Conservation (phyloP, 202 grass and related monocot genomes). For the Setaria viridis region DNA sequence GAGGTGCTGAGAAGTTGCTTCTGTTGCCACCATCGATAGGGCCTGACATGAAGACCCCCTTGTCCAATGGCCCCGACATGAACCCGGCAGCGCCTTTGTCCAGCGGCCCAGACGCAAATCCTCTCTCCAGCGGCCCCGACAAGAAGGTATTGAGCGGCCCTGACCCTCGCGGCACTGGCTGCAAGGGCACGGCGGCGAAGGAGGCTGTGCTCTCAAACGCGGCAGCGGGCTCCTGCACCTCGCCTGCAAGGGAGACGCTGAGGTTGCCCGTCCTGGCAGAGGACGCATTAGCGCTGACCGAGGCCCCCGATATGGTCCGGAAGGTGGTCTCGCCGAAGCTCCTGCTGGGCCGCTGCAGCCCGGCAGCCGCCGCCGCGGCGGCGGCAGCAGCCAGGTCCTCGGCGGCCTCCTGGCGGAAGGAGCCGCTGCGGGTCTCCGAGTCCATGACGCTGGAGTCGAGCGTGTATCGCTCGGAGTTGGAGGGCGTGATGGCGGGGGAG, state of each 20-base stretch:
- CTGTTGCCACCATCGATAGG: constrained; percentile 63
- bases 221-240: constrained; percentile 70
- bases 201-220: constrained; percentile 87
- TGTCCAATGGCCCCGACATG: constrained; percentile 85
- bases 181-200: constrained; percentile 74
- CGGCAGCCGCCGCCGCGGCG: not conserved
- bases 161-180: constrained; percentile 74
- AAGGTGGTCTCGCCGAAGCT: constrained; percentile 73
- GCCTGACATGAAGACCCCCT: constrained; percentile 84
- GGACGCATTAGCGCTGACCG: constrained; percentile 84
- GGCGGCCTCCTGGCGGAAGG: constrained; percentile 67
- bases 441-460: constrained; percentile 79
- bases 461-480: constrained; percentile 90
- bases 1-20: constrained; percentile 82
- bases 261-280: constrained; percentile 74
- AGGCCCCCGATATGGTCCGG: constrained; percentile 83
- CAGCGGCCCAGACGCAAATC: constrained; percentile 71
- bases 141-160: constrained; percentile 80
- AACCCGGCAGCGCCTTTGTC: constrained; percentile 57
- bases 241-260: constrained; percentile 54
- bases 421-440: constrained; percentile 72
- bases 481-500: constrained; percentile 80
- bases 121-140: constrained; percentile 89
- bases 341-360: constrained; percentile 55
- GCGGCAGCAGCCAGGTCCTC: constrained; percentile 41